Conservation (phyloP, 2,329 filamentous ascomycete species). For the Endothia cerciana region DNA sequence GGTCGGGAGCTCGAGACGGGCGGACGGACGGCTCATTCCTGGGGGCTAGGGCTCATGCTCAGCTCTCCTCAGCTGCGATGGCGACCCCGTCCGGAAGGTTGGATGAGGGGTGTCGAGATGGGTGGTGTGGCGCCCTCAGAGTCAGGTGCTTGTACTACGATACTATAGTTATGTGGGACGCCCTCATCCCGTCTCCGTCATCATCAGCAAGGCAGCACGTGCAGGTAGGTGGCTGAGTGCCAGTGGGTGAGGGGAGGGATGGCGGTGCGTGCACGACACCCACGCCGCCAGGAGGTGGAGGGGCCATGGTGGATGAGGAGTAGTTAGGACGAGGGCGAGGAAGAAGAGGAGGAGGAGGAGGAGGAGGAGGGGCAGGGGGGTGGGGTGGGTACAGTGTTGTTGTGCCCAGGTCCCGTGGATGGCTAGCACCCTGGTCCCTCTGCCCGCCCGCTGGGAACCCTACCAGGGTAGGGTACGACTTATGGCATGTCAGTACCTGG, state of each 20-base stretch:
- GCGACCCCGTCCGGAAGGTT: neutral
- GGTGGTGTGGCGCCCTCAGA: neutral
- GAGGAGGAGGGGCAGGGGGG: neutral
- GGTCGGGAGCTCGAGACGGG: constrained; percentile 23
- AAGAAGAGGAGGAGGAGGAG: neutral
- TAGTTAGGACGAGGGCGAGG: neutral
- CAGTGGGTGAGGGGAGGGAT: neutral
- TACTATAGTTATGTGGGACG: too few species aligned
- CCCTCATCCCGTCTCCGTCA: neutral
- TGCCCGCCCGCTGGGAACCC: neutral
- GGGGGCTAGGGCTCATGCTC: constrained; percentile 12
- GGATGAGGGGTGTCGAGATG: neutral
- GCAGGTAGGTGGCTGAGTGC: neutral
- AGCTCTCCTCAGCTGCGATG: constrained; percentile 9
- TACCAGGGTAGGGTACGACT: too few species aligned
- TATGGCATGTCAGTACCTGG: neutral
- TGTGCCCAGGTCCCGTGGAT: neutral
- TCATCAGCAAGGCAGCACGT: neutral
- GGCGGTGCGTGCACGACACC: neutral
- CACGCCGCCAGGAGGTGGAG: neutral
- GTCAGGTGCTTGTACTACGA: neutral
- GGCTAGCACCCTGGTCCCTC: neutral
- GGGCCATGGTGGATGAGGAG: neutral
- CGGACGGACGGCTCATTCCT: constrained; percentile 10
- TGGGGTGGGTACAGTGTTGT: neutral